A percentile compares a stretch with the other conserved stretches of the same genome.
Conservation (phyloP, 75 land plant species). For the Picea glauca region DNA sequence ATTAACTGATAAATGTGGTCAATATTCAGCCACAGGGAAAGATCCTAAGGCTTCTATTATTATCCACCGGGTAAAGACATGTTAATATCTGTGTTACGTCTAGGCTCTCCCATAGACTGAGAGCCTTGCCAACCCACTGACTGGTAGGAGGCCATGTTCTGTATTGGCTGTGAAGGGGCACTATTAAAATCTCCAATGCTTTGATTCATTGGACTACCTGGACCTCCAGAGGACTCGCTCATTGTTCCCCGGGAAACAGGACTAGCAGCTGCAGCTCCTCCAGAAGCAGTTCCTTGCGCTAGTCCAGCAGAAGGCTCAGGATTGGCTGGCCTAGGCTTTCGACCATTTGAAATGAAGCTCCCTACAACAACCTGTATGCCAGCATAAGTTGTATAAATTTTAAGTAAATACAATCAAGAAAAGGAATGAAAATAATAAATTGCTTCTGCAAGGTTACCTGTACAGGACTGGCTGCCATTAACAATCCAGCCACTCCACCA, state of each 20-base stretch:
- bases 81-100: conserved; percentile 11
- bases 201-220: conserved; percentile 27
- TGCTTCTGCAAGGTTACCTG: conserved; percentile 53
- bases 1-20: conserved; percentile 4
- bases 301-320: background rate
- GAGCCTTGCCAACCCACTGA: conserved; percentile 26
- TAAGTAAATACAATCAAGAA: background rate
- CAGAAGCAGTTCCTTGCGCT: conserved; percentile 9
- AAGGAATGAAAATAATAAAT: background rate
- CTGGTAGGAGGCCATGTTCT: conserved; percentile 19
- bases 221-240: conserved; percentile 31
- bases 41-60: background rate
- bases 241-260: conserved; percentile 24
- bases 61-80: conserved; percentile 12
- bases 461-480: conserved; percentile 83
- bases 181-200: conserved; percentile 21
- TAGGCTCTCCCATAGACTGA: conserved; percentile 18
- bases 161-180: conserved; percentile 21
- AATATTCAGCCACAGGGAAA: background rate
- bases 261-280: conserved; percentile 8
- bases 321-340: conserved; percentile 9
- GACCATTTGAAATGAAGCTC: conserved; percentile 28
- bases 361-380: conserved; percentile 33
- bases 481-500: conserved; percentile 86
- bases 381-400: background rate